Base-by-base conservation (phyloP, 108 stramenopile genomes). In the Epithemia pelagica region DNA sequence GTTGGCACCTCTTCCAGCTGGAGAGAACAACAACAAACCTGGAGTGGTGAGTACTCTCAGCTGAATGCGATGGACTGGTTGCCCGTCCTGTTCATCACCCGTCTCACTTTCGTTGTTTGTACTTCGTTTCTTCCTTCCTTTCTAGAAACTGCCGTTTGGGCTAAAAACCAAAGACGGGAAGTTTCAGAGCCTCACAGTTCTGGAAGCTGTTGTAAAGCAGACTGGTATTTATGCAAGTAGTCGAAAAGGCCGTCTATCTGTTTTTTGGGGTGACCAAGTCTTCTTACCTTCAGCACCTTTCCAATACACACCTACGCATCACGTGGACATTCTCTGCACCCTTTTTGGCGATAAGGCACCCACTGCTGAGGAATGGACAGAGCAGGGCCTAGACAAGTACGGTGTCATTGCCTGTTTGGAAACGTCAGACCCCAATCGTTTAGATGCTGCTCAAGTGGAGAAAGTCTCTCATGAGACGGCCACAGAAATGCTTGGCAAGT, bases 11-110 rank as follows among this genome's bases (percentile, higher is more conserved):
- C 77, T 99, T 67, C 96, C 98, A 58, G 98, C 96, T 15, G 80
- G 84, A 29, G 98, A 99, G 75, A 99, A 97, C 84, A 99, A 99
- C 75, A 99, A 99, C 79, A 99, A 99, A 78, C 98, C 98, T 51
- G 98, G 96, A 58, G 98, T 99, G 81, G 92, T 94, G 76, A 74
- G 91, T 86, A 2, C 20, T 15, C 23, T 2, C 28, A 24, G n/a
- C 27, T 58, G 22, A 22, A 10, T 15, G 20, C 52, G 52, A 52
- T 52, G 20, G 52, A 20, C 20, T 52, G 52, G 52, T 20, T 52
- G 20, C 52, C 20, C 20, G 15, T 20, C 52, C 29, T 19, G 28
- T 21, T 21, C 15, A 53, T 64, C 52, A n/a, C n/a, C n/a, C n/a
- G n/a, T n/a, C n/a, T n/a, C n/a, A n/a, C n/a, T n/a, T 19, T 28